These are phyloP conservation scores for Ogataea pignaliae DNA, from an alignment of 805 yeast species.

Conservation along the genomic window DNA sequence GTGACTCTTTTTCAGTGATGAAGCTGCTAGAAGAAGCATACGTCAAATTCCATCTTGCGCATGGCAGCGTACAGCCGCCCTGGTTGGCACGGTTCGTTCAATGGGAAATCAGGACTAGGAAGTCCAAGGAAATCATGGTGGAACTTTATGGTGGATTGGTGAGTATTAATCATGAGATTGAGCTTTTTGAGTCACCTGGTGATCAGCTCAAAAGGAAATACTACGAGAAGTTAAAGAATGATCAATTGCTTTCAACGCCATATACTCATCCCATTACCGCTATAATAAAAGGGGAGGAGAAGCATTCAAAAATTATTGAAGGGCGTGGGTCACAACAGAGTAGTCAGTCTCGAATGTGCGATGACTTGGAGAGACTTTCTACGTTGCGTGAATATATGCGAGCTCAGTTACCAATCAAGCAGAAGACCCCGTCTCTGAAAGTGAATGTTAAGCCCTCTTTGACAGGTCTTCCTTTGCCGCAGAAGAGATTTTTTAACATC, in stretches of 20 bases:
- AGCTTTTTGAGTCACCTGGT: background rate
- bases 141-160: background rate
- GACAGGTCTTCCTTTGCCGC: too few species aligned
- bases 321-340: too few species aligned
- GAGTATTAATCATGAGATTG: background rate
- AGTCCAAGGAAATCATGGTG: background rate
- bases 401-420: too few species aligned
- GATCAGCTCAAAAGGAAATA: background rate
- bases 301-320: background rate
- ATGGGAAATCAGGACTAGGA: background rate
- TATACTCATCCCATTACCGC: constrained; percentile 4
- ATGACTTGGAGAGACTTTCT: too few species aligned
- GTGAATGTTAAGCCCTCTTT: too few species aligned
- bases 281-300: constrained; percentile 4
- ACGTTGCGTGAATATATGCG: too few species aligned
- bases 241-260: constrained; percentile 4
- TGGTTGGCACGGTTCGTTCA: background rate
- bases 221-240: background rate
- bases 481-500: too few species aligned
- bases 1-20: background rate
- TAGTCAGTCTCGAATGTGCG: too few species aligned
- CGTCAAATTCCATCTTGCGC: background rate
- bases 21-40: background rate
- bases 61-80: background rate
- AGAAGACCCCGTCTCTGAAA: too few species aligned